Base-by-base conservation (phyloP, 1,284 basidiomycete genomes). In the Phaffia rhodozyma region DNA sequence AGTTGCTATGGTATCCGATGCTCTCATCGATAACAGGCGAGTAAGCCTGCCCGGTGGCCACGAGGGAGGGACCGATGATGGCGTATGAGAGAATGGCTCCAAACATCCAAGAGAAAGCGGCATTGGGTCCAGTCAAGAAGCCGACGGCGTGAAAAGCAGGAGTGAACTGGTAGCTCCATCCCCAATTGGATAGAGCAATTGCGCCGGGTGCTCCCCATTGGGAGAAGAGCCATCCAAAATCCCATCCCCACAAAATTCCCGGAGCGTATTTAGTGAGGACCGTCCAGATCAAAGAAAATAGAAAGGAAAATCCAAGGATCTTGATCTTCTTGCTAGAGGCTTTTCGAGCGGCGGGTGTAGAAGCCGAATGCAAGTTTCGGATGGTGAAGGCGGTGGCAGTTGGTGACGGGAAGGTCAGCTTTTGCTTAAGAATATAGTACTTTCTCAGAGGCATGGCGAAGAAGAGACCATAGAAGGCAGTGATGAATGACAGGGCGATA, bases 371-470 rank as follows among this genome's bases (percentile, higher is more conserved):
- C 38, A 85, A 76, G 9, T 83, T 81, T 29, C 81, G 82, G 68
- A 86, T 84, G 23, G 83, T 84, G 70, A 80, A 83, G 23, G 84
- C 85, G 47, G 84, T 85, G 16, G 85, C 86, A 61, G 85, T 82
- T 20, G 82, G 82, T 2, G 83, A 83, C 1, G 84, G 85, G 78
- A 86, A 86, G 47, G 82, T 82, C 34, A 85, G 75, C 71, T 84
- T 84, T 71, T 84, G 82, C 71, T 82, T 80, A 61, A 86, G 76
- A 68, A 86, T 84, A 74, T 83, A 86, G 73, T 83, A 84, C 69
- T 81, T 81, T 66, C 83, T 79, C 34, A 84, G 75, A 0, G 83
- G 83, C 65, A 84, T 82, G 67, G 83, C 83, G 73, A 86, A 85
- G 74, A 84, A 83, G 20, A 70, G 79, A 54, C 84, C 84, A 69